Percentiles rank a stretch among this genome's conserved stretches.
These are phyloP conservation scores for Polyporus tsugae DNA, from an alignment of 1,284 basidiomycete genomes.

Conservation along the genomic window DNA sequence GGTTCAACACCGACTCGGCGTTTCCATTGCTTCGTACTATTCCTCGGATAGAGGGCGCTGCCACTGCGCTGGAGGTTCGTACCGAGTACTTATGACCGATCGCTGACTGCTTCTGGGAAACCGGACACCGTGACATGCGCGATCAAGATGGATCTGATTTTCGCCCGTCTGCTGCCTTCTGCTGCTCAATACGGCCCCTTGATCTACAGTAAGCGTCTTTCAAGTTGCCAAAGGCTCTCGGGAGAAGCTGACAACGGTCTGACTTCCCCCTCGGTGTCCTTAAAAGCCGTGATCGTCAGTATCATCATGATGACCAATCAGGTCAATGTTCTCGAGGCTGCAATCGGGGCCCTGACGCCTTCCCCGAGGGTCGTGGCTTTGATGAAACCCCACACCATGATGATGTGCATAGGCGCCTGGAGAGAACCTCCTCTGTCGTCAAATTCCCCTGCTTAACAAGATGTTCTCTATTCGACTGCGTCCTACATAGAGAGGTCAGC, in stretches of 20 bases:
- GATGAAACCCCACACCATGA: background rate
- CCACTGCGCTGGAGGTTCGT: background rate
- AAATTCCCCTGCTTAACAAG: background rate
- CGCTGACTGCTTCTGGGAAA: background rate
- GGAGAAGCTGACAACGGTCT: slow-evolving; percentile 1
- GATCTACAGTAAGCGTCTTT: background rate
- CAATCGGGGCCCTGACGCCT: slow-evolving; percentile 1
- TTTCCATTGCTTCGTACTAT: background rate
- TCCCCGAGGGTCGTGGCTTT: slow-evolving; percentile 2
- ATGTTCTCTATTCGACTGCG: slow-evolving; percentile 8
- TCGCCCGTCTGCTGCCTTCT: background rate
- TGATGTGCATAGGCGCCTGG: background rate
- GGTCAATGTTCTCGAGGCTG: background rate
- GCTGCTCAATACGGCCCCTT: background rate
- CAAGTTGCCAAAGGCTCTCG: slow-evolving; percentile 6
- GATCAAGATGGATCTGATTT: slow-evolving; percentile 22
- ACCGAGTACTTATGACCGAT: background rate
- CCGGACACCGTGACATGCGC: background rate
- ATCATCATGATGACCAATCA: slow-evolving; percentile 5
- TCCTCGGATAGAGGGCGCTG: background rate
- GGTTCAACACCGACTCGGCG: background rate
- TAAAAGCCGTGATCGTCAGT: slow-evolving; percentile 5
- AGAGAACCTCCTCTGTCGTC: background rate
- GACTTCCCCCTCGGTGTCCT: background rate
- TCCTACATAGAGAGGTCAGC: slow-evolving; percentile 7